Evolutionary conservation across 305 asterid genomes (phyloP), one percentile per base, ranked within the genome.

Genomic region (Fraxinus dipetala): DNA sequence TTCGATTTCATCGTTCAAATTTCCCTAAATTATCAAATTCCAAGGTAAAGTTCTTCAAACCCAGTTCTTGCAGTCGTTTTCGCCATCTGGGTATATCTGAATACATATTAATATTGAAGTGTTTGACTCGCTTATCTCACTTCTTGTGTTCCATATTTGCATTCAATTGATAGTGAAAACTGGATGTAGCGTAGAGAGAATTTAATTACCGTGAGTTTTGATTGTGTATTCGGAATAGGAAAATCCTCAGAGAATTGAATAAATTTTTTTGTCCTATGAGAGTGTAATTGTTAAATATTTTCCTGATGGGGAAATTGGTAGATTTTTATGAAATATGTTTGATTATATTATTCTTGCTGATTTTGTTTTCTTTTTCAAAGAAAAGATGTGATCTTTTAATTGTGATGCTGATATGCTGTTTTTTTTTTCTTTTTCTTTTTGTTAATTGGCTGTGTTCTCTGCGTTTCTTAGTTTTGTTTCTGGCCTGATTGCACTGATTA

Each of bases 1-100:
- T 73, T 81, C 69, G 22, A 80, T 82, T 84, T 80, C 83, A 43
- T 76, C 79, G 73, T 24, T 43, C 87, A 30, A 32, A 70, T 78
- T 48, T 30, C 70, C 61, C 40, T 43, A 65, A 18, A 14, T 34
- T 32, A 40, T 81, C 77, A 73, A 77, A 54, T 65, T 75, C 40
- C 48, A 28, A 75, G 86, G 89, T 86, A 31, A 69, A 56, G 8
- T 78, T 85, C 79, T 81, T 5, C 45, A 74, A 31, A 36, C 6
- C 82, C 31, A 22, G 14, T 76, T 36, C 35, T 31, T 79, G 32
- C 48, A 34, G 13, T 61, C 36, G 8, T 83, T 73, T 70, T 34
- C 72, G 22, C n/a, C 35, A 7, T 54, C 72, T 48, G 70, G 65
- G 14, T 72, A 1, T 3, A 9, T 6, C 28, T 40, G 31, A 24